A percentile compares a stretch with the other conserved stretches of the same genome.
These are phyloP conservation scores for Penicillium decumbens DNA, from an alignment of 2,329 filamentous ascomycete species.

Conservation along the genomic window DNA sequence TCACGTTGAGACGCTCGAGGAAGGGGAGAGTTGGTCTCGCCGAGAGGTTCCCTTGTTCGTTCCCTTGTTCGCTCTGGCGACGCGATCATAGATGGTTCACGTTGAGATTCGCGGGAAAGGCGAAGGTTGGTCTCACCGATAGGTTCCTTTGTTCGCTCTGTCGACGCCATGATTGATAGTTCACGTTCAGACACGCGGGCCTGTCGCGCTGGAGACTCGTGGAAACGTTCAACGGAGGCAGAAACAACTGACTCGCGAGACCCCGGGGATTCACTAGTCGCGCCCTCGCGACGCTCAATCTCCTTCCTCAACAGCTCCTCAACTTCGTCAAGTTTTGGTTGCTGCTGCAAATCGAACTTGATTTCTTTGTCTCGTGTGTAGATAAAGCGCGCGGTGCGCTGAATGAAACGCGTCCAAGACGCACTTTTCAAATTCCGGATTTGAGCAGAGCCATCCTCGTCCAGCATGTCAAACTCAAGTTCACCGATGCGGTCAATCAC, in stretches of 20 bases:
- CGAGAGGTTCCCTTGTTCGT: too few relatives aligned
- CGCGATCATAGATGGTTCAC: too few relatives aligned
- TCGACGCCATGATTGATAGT: neutral
- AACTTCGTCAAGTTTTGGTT: slow-evolving; percentile 42
- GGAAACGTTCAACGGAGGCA: neutral
- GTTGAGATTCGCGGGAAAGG: neutral
- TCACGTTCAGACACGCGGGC: neutral
- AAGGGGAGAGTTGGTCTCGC: neutral
- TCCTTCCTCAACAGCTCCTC: neutral
- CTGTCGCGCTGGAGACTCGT: too few relatives aligned
- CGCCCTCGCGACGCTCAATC: neutral
- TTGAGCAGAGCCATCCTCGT: slow-evolving; percentile 38
- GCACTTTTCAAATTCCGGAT: slow-evolving; percentile 41
- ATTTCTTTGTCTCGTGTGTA: slow-evolving; percentile 46
- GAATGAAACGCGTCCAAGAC: slow-evolving; percentile 50
- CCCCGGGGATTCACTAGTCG: neutral
- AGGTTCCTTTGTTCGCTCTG: neutral
- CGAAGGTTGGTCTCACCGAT: neutral
- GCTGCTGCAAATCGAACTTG: slow-evolving; percentile 35
- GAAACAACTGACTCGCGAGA: neutral
- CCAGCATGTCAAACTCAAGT: slow-evolving; percentile 40
- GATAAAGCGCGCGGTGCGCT: slow-evolving; percentile 46
- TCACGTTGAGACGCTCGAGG: neutral
- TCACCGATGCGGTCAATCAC: slow-evolving; percentile 38
- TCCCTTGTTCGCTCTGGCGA: too few relatives aligned